A percentile compares a stretch with the other conserved stretches of the same genome.
phyloP scores from a whole-genome alignment of 2,329 filamentous ascomycete species.

The Phaeosphaeria sp. region DNA sequence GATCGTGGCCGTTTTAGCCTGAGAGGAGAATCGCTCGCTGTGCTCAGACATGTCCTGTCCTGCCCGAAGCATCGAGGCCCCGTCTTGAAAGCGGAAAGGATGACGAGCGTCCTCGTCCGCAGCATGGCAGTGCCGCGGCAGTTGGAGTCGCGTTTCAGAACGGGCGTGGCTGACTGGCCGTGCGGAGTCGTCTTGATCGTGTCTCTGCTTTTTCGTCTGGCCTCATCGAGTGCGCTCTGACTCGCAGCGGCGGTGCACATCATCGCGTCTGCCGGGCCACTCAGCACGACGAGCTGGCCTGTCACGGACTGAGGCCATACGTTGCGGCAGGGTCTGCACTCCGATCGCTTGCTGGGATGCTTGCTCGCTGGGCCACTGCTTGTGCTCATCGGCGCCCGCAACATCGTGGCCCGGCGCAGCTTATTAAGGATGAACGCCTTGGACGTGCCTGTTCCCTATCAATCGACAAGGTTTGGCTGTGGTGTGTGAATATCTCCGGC shows the following conservation, averaged over 20 bases:
- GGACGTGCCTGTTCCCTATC: constrained; percentile 33
- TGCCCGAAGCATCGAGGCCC: constrained; percentile 31
- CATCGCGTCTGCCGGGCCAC: constrained; percentile 43
- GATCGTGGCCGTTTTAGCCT: constrained; percentile 44
- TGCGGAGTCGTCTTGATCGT: constrained; percentile 9
- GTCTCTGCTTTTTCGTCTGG: constrained; percentile 22
- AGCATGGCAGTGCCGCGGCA: constrained; percentile 29
- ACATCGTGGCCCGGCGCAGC: constrained; percentile 23
- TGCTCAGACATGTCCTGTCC: constrained; percentile 16
- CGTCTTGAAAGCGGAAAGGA: constrained; percentile 35
- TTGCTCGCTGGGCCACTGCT: constrained; percentile 10
- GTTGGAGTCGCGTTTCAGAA: constrained; percentile 39
- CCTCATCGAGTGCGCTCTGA: constrained; percentile 28
- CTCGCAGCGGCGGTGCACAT: constrained; percentile 42
- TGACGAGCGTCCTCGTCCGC: constrained; percentile 22
- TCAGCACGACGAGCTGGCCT: constrained; percentile 20
- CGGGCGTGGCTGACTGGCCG: constrained; percentile 31
- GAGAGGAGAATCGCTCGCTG: constrained; percentile 32
- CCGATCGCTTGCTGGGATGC: constrained; percentile 37
- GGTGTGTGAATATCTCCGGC: constrained; percentile 42
- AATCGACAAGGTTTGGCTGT: constrained; percentile 26
- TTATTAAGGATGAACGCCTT: constrained; percentile 27
- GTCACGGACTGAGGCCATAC: constrained; percentile 23
- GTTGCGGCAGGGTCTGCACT: constrained; percentile 36
- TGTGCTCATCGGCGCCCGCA: constrained; percentile 22